A percentile compares a stretch with the other conserved stretches of the same genome.
phyloP scores from a whole-genome alignment of 2,329 filamentous ascomycete species.

The Thermochaetoides dissita region DNA sequence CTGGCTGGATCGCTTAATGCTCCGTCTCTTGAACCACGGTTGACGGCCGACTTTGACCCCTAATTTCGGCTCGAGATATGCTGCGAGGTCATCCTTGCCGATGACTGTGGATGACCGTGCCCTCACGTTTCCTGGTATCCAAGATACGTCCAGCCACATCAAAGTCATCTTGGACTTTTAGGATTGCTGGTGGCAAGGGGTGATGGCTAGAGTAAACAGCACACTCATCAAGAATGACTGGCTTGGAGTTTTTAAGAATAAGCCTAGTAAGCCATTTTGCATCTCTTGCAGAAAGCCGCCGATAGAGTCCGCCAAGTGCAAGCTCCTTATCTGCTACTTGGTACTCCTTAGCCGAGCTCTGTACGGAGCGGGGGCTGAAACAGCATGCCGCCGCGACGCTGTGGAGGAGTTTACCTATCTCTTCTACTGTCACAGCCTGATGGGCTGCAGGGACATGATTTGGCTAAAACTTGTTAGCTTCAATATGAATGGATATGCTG shows the following conservation, averaged over 20 bases:
- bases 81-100: conserved; percentile 14
- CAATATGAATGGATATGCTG: neutral
- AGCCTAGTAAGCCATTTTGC: conserved; percentile 80
- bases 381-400: conserved; percentile 51
- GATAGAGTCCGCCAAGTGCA: conserved; percentile 42
- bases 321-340: conserved; percentile 22
- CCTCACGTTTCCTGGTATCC: conserved; percentile 20
- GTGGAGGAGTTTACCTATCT: conserved; percentile 55
- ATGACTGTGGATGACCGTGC: conserved; percentile 16
- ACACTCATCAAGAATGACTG: conserved; percentile 45
- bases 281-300: conserved; percentile 48
- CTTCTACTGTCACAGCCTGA: conserved; percentile 48
- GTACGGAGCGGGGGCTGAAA: conserved; percentile 55
- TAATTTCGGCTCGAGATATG: conserved; percentile 36
- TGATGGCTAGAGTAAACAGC: conserved; percentile 49
- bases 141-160: conserved; percentile 43
- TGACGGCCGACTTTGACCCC: conserved; percentile 53
- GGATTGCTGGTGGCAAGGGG: conserved; percentile 52
- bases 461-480: conserved; percentile 24
- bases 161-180: conserved; percentile 59
- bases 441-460: conserved; percentile 24
- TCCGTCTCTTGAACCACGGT: conserved; percentile 50
- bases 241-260: conserved; percentile 62
- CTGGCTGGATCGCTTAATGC: conserved; percentile 45
- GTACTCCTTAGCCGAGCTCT: conserved; percentile 21